These are phyloP conservation scores for Coprinopsis marcescibilis DNA, from an alignment of 768 basidiomycete species.

Conservation along the genomic window DNA sequence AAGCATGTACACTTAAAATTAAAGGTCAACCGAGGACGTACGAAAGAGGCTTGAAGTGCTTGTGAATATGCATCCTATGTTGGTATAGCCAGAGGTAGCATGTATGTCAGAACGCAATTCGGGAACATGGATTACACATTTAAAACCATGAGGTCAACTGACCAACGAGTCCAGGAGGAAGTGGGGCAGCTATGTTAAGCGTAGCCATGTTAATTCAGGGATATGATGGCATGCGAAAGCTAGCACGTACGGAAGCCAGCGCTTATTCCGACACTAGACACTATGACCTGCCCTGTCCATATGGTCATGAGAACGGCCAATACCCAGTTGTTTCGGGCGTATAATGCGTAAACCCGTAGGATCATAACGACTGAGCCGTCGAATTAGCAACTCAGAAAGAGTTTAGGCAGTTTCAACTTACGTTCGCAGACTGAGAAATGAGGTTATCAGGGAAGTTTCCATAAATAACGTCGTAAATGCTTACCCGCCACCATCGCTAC, in stretches of 20 bases:
- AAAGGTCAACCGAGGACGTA: constrained; percentile 10
- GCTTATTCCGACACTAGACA: constrained; percentile 19
- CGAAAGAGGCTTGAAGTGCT: constrained; percentile 18
- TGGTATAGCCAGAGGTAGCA: neutral
- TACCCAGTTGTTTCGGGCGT: constrained; percentile 16
- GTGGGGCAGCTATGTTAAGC: constrained; percentile 20
- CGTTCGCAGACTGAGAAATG: constrained; percentile 22
- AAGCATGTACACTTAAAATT: neutral
- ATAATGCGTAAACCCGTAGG: constrained; percentile 26
- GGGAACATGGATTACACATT: too few relatives aligned
- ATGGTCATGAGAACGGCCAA: constrained; percentile 17
- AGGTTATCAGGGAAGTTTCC: too few relatives aligned
- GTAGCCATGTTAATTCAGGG: too few relatives aligned
- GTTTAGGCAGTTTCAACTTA: too few relatives aligned
- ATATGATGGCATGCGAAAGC: too few relatives aligned
- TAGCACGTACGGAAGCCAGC: constrained; percentile 22
- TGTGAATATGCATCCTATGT: constrained; percentile 23
- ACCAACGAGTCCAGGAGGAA: constrained; percentile 22
- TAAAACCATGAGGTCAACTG: neutral
- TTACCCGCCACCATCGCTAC: constrained; percentile 21
- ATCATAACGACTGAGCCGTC: constrained; percentile 30
- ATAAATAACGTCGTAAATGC: constrained; percentile 2
- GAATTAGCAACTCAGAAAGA: too few relatives aligned
- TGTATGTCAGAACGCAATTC: too few relatives aligned
- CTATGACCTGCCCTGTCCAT: constrained; percentile 20